phyloP scores from a whole-genome alignment of 257 asterid species.

The Knoxia roxburghii region DNA sequence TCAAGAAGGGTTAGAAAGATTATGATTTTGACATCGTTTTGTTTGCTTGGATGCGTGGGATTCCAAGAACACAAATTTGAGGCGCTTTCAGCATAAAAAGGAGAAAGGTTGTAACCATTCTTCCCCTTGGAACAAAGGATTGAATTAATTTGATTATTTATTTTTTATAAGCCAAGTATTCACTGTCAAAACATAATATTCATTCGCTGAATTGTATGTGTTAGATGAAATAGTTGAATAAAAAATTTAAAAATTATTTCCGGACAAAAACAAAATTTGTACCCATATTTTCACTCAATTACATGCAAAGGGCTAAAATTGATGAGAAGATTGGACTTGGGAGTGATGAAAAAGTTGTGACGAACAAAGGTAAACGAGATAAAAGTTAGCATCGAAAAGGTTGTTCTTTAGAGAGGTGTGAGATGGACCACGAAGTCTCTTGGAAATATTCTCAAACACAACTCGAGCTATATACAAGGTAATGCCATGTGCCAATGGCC shows the following conservation, averaged over 20 bases:
- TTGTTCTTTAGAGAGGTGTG: not conserved
- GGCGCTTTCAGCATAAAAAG: not conserved
- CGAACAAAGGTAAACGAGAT: conserved; percentile 1
- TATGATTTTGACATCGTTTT: not conserved
- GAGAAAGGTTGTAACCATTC: not conserved
- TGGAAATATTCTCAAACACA: conserved; percentile 11
- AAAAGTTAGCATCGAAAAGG: conserved; percentile 10
- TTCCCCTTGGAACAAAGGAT: not conserved
- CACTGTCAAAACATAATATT: too few relatives aligned
- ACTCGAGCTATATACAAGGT: not conserved
- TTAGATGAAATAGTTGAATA: too few relatives aligned
- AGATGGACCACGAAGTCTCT: conserved; percentile 14
- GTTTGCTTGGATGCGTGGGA: conserved; percentile 3
- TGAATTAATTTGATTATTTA: too few relatives aligned
- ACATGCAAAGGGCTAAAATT: too few relatives aligned
- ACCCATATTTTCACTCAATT: too few relatives aligned
- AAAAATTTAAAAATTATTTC: too few relatives aligned
- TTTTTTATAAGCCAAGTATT: too few relatives aligned
- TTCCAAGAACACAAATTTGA: conserved; percentile 1
- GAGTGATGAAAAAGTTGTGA: conserved; percentile 4
- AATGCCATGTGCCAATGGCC: conserved; percentile 15
- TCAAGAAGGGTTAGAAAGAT: too few relatives aligned
- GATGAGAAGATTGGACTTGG: too few relatives aligned
- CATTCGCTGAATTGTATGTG: too few relatives aligned
- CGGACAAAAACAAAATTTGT: too few relatives aligned